Conservation (phyloP, 768 basidiomycete genomes). For the Tricholoma bakamatsutake region DNA sequence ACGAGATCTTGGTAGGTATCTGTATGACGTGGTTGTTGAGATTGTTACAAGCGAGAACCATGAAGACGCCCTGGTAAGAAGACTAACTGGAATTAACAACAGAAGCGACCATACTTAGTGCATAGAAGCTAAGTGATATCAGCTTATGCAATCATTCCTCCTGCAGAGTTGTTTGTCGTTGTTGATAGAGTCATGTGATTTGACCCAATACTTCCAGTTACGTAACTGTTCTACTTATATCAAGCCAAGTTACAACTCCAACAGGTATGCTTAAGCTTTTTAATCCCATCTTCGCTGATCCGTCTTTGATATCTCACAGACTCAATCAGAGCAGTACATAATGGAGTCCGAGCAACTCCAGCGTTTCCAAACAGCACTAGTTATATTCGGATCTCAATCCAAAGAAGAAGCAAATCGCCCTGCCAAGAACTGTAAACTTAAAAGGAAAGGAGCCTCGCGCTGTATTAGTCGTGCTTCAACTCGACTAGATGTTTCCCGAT, state of each 20-base stretch:
- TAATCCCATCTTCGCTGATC: neutral
- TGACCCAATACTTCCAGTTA: too few species aligned
- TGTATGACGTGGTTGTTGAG: constrained; percentile 8
- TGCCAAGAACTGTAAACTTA: neutral
- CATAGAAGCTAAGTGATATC: too few species aligned
- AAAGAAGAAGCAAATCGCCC: neutral
- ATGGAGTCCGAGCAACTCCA: neutral
- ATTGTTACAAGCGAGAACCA: neutral
- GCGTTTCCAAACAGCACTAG: neutral
- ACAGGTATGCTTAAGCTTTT: too few species aligned
- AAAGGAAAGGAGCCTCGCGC: neutral
- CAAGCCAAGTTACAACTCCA: too few species aligned
- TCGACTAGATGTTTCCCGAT: neutral
- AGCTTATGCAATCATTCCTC: too few species aligned
- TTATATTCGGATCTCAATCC: neutral
- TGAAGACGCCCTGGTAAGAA: neutral
- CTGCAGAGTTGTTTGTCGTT: too few species aligned
- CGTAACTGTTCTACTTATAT: too few species aligned
- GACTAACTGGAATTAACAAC: neutral
- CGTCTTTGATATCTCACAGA: neutral
- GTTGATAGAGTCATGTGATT: too few species aligned
- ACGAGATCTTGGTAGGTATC: constrained; percentile 39
- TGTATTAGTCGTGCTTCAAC: neutral
- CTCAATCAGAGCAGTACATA: neutral
- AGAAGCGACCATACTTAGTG: neutral